A percentile compares a stretch with the other conserved stretches of the same genome.
These are phyloP conservation scores for Trypethelium eluteriae DNA, from an alignment of 495 filamentous ascomycete species.

Conservation along the genomic window DNA sequence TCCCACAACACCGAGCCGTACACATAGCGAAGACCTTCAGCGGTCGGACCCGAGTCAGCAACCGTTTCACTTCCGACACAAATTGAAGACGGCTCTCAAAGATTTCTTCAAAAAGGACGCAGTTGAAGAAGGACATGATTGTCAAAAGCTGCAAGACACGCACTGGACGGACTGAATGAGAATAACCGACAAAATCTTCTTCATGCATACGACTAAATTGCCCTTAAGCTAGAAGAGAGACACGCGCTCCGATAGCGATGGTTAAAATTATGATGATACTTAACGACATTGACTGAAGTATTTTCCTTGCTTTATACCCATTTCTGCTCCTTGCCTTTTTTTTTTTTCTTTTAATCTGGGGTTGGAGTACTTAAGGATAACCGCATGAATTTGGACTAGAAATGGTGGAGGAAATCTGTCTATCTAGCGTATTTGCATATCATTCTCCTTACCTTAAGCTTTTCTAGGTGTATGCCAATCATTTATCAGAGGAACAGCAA, in stretches of 20 bases:
- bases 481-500: neutral
- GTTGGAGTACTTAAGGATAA: neutral
- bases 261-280: neutral
- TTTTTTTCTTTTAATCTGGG: neutral
- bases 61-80: neutral
- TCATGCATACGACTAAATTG: too few relatives aligned
- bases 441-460: too few relatives aligned
- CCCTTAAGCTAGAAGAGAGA: too few relatives aligned
- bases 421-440: neutral
- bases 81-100: conserved; percentile 3
- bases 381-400: neutral
- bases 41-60: neutral
- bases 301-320: conserved; percentile 2
- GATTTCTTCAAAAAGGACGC: conserved; percentile 4
- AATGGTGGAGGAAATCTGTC: neutral
- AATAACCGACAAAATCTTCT: neutral
- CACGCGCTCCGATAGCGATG: neutral
- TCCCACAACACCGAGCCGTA: neutral
- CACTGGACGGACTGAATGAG: conserved; percentile 1
- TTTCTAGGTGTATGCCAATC: too few relatives aligned
- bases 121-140: neutral
- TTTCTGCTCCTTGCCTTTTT: neutral
- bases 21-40: neutral
- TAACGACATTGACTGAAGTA: neutral
- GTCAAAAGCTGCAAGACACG: neutral